These are phyloP conservation scores for Trypanosoma avium DNA, from an alignment of 208 protist genomes.

Conservation along the genomic window DNA sequence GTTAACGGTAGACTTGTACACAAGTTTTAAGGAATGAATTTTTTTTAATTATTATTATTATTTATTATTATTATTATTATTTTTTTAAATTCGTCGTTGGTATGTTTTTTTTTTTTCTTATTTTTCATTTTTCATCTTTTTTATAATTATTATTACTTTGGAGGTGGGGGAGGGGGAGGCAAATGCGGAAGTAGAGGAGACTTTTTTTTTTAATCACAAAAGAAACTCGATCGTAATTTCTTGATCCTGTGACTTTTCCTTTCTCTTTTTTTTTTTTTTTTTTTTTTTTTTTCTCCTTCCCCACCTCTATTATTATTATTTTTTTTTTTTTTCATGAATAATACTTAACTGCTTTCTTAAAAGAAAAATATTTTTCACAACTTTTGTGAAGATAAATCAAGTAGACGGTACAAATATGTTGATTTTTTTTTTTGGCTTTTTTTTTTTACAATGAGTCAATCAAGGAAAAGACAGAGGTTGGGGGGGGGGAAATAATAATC, in stretches of 20 bases:
- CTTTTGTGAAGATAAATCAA: no score
- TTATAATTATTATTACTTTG: conserved; percentile 10
- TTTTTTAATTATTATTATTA: conserved; percentile 3
- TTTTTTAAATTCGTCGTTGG: background rate
- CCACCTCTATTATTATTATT: background rate
- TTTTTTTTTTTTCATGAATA: background rate
- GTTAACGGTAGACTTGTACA: conserved; percentile 67
- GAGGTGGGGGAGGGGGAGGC: background rate
- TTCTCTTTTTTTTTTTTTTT: no score
- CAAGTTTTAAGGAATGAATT: background rate
- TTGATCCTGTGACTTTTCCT: no score
- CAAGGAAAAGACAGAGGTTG: no score
- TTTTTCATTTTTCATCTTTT: background rate
- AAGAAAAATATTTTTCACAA: no score
- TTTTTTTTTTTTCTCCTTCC: background rate
- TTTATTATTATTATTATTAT: background rate
- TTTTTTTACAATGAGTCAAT: no score
- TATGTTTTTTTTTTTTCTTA: conserved; percentile 1
- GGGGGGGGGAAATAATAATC: no score
- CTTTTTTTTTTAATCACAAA: no score
- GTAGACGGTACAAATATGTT: no score
- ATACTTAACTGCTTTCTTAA: no score
- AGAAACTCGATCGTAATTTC: no score
- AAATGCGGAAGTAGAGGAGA: background rate
- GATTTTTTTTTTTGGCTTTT: no score